phyloP scores from a whole-genome alignment of 179 eudicot genomes.

The Carnegiea gigantea region DNA sequence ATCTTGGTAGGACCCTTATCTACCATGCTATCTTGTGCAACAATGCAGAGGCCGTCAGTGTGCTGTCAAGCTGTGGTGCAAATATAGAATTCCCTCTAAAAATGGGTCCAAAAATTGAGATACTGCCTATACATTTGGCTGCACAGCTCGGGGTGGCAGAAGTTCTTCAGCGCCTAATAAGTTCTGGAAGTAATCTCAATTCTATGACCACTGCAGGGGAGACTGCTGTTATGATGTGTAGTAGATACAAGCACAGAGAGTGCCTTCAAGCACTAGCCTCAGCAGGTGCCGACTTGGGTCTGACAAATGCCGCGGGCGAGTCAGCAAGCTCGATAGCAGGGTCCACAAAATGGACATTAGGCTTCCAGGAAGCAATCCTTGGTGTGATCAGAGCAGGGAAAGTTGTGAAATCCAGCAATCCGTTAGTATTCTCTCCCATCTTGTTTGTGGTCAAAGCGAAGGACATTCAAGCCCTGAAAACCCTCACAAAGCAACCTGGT shows the following conservation, averaged over 20 bases:
- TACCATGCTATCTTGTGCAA: conserved; percentile 62
- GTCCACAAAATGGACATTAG: conserved; percentile 47
- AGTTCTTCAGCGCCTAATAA: conserved; percentile 40
- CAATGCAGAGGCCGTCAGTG: conserved; percentile 48
- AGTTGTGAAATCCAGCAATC: conserved; percentile 44
- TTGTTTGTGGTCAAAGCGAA: conserved; percentile 44
- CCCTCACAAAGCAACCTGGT: conserved; percentile 40
- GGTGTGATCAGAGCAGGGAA: conserved; percentile 50
- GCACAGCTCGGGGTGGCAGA: conserved; percentile 43
- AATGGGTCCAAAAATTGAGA: conserved; percentile 31
- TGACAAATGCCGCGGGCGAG: conserved; percentile 35
- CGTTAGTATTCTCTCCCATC: conserved; percentile 40
- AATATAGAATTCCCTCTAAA: conserved; percentile 48
- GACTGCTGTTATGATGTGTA: conserved; percentile 61
- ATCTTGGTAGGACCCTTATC: conserved; percentile 57
- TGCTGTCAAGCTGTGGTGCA: conserved; percentile 47
- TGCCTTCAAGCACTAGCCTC: conserved; percentile 55
- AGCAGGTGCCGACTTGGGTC: conserved; percentile 68
- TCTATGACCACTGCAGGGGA: conserved; percentile 47
- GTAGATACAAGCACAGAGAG: conserved; percentile 48
- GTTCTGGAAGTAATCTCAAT: conserved; percentile 44
- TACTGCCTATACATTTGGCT: conserved; percentile 52
- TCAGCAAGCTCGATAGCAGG: conserved; percentile 46
- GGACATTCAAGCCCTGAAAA: conserved; percentile 45
- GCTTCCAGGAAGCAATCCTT: conserved; percentile 50